phyloP scores from a whole-genome alignment of 2,329 filamentous ascomycete species.

The Hypoxylon sp. region DNA sequence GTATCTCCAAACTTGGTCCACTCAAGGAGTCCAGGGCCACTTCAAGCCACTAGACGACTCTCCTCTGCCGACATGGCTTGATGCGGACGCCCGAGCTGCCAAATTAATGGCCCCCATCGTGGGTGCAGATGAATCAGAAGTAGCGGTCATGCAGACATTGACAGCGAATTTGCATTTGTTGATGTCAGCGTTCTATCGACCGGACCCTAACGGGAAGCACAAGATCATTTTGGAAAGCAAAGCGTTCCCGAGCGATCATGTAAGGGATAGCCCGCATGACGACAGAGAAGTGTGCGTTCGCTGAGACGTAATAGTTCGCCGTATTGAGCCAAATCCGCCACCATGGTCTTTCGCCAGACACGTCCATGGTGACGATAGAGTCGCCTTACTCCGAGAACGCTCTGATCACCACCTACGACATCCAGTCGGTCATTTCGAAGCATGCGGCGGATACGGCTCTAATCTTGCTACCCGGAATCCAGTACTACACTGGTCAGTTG shows the following conservation, averaged over 20 bases:
- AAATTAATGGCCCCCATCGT: constrained; percentile 78
- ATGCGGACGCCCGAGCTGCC: constrained; percentile 78
- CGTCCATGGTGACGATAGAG: constrained; percentile 78
- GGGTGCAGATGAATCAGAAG: constrained; percentile 76
- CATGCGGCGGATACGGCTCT: constrained; percentile 77
- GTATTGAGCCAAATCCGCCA: constrained; percentile 81
- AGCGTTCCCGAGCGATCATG: constrained; percentile 86
- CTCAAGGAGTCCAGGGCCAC: constrained; percentile 82
- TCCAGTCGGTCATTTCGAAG: constrained; percentile 75
- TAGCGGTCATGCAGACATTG: constrained; percentile 84
- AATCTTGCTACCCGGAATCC: constrained; percentile 82
- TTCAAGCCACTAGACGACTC: constrained; percentile 77
- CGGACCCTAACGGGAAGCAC: constrained; percentile 69
- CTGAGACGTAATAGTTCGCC: constrained; percentile 71
- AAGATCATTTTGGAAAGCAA: constrained; percentile 86
- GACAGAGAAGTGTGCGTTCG: constrained; percentile 35
- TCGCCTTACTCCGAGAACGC: constrained; percentile 65
- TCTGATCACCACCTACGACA: constrained; percentile 75
- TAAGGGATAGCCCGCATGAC: constrained; percentile 58
- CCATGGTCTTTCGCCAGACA: constrained; percentile 73
- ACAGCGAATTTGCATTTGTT: constrained; percentile 84
- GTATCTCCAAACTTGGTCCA: constrained; percentile 81
- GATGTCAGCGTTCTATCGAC: constrained; percentile 83
- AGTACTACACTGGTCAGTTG: constrained; percentile 85
- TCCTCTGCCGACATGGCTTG: constrained; percentile 73